Conservation (phyloP, 177 flowering plant genomes). For the Telopea speciosissima region DNA sequence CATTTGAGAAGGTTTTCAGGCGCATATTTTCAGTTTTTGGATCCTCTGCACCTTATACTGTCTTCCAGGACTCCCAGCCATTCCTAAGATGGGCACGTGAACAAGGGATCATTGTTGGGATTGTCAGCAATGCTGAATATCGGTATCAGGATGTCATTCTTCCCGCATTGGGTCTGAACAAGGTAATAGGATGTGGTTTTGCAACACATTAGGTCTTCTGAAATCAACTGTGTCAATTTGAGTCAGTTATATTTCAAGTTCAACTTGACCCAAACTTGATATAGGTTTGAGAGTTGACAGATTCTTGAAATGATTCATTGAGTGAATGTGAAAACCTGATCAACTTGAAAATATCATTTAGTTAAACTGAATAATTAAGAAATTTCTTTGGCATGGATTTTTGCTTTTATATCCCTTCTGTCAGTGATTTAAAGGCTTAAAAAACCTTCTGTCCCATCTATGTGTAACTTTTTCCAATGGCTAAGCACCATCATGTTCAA, state of each 20-base stretch:
- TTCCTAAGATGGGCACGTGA: conserved; percentile 81
- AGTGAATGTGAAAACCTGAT: not conserved
- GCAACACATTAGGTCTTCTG: not conserved
- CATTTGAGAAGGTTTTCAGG: conserved; percentile 87
- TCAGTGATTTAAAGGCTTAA: too few species aligned
- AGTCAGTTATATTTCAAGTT: not conserved
- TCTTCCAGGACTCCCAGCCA: conserved; percentile 90
- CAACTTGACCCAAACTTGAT: not conserved
- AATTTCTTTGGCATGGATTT: not conserved
- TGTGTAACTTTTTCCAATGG: not conserved
- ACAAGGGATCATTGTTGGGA: conserved; percentile 64
- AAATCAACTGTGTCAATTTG: not conserved
- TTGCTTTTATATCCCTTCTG: not conserved
- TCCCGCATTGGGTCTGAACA: conserved; percentile 81
- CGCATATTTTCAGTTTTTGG: conserved; percentile 93
- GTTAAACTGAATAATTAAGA: not conserved
- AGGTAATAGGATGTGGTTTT: conserved; percentile 37
- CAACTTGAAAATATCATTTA: not conserved
- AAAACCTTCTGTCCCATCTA: not conserved
- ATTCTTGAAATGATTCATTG: not conserved
- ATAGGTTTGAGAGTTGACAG: not conserved
- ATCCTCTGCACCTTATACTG: conserved; percentile 81
- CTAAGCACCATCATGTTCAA: not conserved
- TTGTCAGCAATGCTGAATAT: conserved; percentile 92
- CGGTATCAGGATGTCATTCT: conserved; percentile 93